These are phyloP conservation scores for Saturnispora zaruensis DNA, from an alignment of 805 yeast genomes.

Conservation along the genomic window DNA sequence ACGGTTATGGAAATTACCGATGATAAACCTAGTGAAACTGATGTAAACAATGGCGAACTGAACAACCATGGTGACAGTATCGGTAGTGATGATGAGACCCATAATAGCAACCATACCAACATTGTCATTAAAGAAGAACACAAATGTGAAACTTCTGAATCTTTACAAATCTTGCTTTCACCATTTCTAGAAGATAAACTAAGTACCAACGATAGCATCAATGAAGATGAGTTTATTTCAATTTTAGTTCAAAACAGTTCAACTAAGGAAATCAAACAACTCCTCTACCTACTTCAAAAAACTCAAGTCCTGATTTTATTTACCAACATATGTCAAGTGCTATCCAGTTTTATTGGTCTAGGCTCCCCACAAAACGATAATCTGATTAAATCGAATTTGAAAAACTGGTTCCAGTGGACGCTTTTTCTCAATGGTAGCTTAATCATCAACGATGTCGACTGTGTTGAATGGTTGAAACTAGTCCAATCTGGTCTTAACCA, in stretches of 20 bases:
- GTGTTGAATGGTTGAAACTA: constrained; percentile 46
- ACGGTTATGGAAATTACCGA: constrained; percentile 21
- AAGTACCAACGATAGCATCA: constrained; percentile 19
- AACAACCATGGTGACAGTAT: constrained; percentile 17
- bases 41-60: constrained; percentile 12
- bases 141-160: constrained; percentile 20
- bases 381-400: constrained; percentile 4
- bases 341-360: constrained; percentile 31
- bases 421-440: constrained; percentile 63
- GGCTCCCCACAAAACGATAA: not conserved
- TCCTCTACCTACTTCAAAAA: constrained; percentile 46
- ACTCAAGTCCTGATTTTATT: constrained; percentile 36
- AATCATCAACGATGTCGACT: constrained; percentile 41
- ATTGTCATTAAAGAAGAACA: constrained; percentile 12
- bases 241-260: constrained; percentile 22
- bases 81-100: constrained; percentile 4
- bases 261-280: constrained; percentile 39
- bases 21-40: constrained; percentile 11
- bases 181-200: constrained; percentile 16
- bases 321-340: constrained; percentile 36
- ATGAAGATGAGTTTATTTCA: constrained; percentile 22
- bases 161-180: constrained; percentile 18
- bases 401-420: constrained; percentile 75
- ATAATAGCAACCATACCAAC: not conserved
- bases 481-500: constrained; percentile 50